Conservation (phyloP, 139 green algal genomes). For the Coccomyxa sp. region DNA sequence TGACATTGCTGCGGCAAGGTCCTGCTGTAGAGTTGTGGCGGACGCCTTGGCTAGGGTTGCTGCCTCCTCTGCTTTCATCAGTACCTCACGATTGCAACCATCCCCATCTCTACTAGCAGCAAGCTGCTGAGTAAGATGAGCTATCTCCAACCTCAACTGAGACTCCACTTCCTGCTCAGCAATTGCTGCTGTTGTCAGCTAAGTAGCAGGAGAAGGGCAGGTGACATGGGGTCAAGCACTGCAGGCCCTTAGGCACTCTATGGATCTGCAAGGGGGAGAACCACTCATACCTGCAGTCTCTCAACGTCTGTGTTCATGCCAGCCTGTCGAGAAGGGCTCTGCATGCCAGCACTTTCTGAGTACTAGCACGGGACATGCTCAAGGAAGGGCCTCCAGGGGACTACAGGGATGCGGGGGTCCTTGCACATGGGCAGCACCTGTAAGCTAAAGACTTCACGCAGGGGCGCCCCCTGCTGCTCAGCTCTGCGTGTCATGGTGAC, state of each 20-base stretch:
- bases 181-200: background rate
- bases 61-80: no score
- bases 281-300: background rate
- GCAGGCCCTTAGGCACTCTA: background rate
- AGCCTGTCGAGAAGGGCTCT: background rate
- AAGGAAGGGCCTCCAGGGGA: background rate
- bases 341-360: background rate
- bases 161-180: background rate
- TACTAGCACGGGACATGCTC: background rate
- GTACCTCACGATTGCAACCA: background rate
- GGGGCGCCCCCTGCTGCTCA: background rate
- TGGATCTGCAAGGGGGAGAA: background rate
- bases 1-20: background rate
- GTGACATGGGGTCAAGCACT: background rate
- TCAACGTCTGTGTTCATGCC: background rate
- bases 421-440: background rate
- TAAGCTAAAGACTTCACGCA: background rate
- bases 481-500: background rate
- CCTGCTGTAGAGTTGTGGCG: background rate
- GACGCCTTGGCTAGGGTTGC: no score
- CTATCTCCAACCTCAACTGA: background rate
- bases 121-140: background rate
- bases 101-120: background rate
- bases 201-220: background rate
- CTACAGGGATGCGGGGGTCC: background rate